Evolutionary conservation across 1,139 yeast species (phyloP).

Genomic region (Zhuliangozyma blackwelliae): DNA sequence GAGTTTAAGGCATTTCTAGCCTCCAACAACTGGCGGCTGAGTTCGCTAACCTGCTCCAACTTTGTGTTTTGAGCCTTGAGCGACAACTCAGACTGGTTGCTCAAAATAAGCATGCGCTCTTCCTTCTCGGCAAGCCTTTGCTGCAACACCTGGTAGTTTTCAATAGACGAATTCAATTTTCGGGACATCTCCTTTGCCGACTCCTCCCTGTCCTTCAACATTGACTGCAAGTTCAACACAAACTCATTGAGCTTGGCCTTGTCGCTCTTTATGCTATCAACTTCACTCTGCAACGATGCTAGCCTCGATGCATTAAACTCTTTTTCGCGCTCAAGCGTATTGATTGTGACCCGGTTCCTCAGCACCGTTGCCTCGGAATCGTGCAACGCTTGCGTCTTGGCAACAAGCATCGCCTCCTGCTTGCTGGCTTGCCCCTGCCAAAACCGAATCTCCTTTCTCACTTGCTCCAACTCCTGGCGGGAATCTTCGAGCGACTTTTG

Average conservation of each 20-base stretch:
- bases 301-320: slow-evolving; percentile 48
- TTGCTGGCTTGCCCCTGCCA: slow-evolving; percentile 53
- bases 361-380: slow-evolving; percentile 52
- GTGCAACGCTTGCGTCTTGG: slow-evolving; percentile 54
- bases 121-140: slow-evolving; percentile 49
- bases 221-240: slow-evolving; percentile 57
- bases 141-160: slow-evolving; percentile 49
- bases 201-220: slow-evolving; percentile 60
- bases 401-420: slow-evolving; percentile 51
- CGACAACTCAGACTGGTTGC: slow-evolving; percentile 53
- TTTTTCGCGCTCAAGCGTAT: slow-evolving; percentile 54
- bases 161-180: slow-evolving; percentile 48
- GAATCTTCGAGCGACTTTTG: slow-evolving; percentile 40
- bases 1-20: slow-evolving; percentile 37
- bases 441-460: slow-evolving; percentile 39
- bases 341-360: slow-evolving; percentile 42
- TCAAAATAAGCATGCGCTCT: slow-evolving; percentile 41
- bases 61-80: slow-evolving; percentile 62
- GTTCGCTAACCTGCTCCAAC: slow-evolving; percentile 56
- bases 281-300: slow-evolving; percentile 51
- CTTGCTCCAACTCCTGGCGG: slow-evolving; percentile 43
- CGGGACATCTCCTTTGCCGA: slow-evolving; percentile 48
- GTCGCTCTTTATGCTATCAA: slow-evolving; percentile 52
- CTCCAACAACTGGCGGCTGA: slow-evolving; percentile 38
- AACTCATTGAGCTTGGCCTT: slow-evolving; percentile 56